Evolutionary conservation across 192 early-diverging fungal species (phyloP), one percentile per base, ranked within the genome.

Genomic region (Glomus cerebriforme): DNA sequence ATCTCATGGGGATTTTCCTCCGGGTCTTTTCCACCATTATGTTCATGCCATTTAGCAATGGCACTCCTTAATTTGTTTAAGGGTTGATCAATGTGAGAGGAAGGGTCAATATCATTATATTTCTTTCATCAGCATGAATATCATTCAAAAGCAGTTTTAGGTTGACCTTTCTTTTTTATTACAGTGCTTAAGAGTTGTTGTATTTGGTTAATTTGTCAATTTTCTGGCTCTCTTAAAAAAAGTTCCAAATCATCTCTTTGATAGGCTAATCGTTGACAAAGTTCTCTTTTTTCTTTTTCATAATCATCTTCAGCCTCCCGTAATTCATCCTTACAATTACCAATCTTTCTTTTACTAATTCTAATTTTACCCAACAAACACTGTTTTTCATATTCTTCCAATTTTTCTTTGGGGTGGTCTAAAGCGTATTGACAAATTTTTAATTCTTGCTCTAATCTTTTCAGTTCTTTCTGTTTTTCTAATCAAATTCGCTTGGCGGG

Each of bases 251-350:
- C 37, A 43, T 71, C 69, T 71, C 35, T 31, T 71, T 39, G 3
- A 47, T 71, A 71, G 37, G 45, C 1, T 31, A 71, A 71, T 27
- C 69, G 69, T 31, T 71, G 69, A 34, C 69, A 71, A 39, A 71
- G 35, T 71, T 71, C 69, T 71, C 37, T 71, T 71, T 71, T 43
- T 71, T 71, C 69, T 24, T 71, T 43, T 71, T 43, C 37, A 43
- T 43, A 71, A 39, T 6, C 37, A 6, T 71, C 37, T 39, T 34
- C 35, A 3, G 17, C 17, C 35, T 71, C 39, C 1, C 7, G 7
- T 43, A 71, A 43, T 6, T 71, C 69, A 71, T 71, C 69, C 37
- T 71, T 71, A 45, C 69, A 71, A 71, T 31, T 71, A 71, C 69
- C 37, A 71, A 71, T 71, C 29, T 71, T 71, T 71, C 69, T 71